Conservation (phyloP, 2,329 filamentous ascomycete genomes). For the Aspergillus felis region DNA sequence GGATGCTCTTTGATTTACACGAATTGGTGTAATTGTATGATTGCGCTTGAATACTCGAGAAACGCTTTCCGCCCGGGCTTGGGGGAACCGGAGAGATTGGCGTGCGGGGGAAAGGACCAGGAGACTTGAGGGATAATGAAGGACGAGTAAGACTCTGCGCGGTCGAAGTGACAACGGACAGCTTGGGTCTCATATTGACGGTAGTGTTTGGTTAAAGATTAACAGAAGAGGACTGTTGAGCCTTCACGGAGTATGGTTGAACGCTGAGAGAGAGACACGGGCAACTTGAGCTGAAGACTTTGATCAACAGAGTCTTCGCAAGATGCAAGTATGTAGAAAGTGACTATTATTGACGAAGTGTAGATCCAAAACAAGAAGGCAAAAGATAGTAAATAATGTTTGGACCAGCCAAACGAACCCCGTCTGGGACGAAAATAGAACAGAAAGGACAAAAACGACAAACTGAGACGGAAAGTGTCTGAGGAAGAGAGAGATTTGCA, state of each 20-base stretch:
- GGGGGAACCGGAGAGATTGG: conserved; percentile 41
- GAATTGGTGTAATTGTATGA: conserved; percentile 43
- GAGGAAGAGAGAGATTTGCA: conserved; percentile 15
- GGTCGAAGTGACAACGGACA: conserved; percentile 44
- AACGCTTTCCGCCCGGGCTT: conserved; percentile 41
- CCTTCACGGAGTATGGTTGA: conserved; percentile 1
- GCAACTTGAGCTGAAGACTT: conserved; percentile 17
- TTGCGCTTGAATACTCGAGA: conserved; percentile 38
- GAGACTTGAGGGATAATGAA: conserved; percentile 42
- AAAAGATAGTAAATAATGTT: conserved; percentile 26
- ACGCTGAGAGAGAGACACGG: conserved; percentile 7
- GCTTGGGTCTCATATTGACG: conserved; percentile 45
- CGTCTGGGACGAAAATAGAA: conserved; percentile 32
- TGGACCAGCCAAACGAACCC: conserved; percentile 44
- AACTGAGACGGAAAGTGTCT: conserved; percentile 32
- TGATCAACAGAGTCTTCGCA: conserved; percentile 35
- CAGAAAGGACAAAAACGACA: conserved; percentile 22
- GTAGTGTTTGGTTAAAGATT: conserved; percentile 31
- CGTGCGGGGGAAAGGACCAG: conserved; percentile 37
- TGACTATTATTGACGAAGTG: conserved; percentile 23
- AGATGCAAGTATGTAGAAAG: conserved; percentile 17
- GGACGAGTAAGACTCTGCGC: conserved; percentile 33
- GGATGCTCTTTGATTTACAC: conserved; percentile 45
- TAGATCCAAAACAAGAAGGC: conserved; percentile 18
- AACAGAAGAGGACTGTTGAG: conserved; percentile 4